Conservation (phyloP, 2,329 filamentous ascomycete genomes). For the Lachnellula arida region DNA sequence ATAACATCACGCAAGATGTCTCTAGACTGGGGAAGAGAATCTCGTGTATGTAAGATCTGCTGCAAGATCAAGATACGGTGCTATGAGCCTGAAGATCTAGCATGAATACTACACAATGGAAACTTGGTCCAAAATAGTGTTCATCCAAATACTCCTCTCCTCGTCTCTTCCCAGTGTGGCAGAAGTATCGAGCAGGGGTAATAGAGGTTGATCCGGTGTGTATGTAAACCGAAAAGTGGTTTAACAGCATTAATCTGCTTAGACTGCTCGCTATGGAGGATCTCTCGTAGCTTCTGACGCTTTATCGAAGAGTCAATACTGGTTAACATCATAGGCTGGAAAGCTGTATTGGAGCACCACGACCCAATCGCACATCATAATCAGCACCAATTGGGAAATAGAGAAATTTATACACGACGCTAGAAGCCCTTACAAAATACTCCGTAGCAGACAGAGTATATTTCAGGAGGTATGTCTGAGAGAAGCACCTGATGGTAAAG, state of each 20-base stretch:
- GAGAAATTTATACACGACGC: too few species aligned
- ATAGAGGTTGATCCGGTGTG: conserved; percentile 33
- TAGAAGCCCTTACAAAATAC: too few species aligned
- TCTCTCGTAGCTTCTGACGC: conserved; percentile 38
- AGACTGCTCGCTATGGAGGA: conserved; percentile 27
- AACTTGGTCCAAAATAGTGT: conserved; percentile 41
- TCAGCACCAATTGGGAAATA: too few species aligned
- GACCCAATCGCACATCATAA: too few species aligned
- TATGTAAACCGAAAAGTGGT: background rate
- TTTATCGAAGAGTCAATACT: too few species aligned
- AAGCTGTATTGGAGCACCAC: too few species aligned
- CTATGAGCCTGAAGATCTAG: conserved; percentile 36
- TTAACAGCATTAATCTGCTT: background rate
- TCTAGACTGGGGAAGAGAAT: conserved; percentile 12
- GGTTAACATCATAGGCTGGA: too few species aligned
- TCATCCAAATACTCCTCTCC: conserved; percentile 34
- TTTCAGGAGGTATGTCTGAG: too few species aligned
- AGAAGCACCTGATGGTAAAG: conserved; percentile 33
- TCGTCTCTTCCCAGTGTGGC: conserved; percentile 39
- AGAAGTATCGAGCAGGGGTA: conserved; percentile 43
- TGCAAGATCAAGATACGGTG: conserved; percentile 40
- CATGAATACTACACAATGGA: conserved; percentile 40
- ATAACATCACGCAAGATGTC: conserved; percentile 4
- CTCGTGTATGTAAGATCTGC: conserved; percentile 35
- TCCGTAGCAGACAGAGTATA: too few species aligned